phyloP scores from a whole-genome alignment of 768 basidiomycete genomes.

The Auriscalpium orientale region DNA sequence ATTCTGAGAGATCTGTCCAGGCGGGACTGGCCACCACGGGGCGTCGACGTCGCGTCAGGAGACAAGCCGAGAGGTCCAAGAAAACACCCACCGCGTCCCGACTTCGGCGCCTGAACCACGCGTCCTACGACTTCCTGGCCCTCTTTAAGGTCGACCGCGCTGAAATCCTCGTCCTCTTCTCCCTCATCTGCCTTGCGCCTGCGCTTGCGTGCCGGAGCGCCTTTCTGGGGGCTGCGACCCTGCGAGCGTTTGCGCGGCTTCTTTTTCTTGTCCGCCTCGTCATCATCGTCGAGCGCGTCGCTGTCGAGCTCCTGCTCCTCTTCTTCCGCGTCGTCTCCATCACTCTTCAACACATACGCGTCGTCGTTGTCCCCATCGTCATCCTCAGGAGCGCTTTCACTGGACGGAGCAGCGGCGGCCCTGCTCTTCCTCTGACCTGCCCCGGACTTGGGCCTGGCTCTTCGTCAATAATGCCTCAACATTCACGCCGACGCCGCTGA shows the following conservation, averaged over 20 bases:
- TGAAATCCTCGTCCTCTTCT: slow-evolving; percentile 34
- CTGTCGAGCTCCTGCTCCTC: slow-evolving; percentile 23
- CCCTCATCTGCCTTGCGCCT: slow-evolving; percentile 30
- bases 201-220: slow-evolving; percentile 10
- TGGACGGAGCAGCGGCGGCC: no score
- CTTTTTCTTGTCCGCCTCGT: slow-evolving; percentile 20
- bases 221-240: slow-evolving; percentile 9
- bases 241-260: slow-evolving; percentile 16
- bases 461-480: no score
- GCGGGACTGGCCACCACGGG: slow-evolving; percentile 45
- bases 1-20: slow-evolving; percentile 82
- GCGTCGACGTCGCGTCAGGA: background rate
- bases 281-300: slow-evolving; percentile 30
- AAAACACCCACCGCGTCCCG: slow-evolving; percentile 57
- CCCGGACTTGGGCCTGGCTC: no score
- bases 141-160: slow-evolving; percentile 43
- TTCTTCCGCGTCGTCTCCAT: slow-evolving; percentile 16
- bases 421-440: no score
- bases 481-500: no score
- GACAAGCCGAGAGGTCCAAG: background rate
- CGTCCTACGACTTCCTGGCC: slow-evolving; percentile 67
- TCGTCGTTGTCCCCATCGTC: background rate
- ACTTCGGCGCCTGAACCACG: slow-evolving; percentile 75
- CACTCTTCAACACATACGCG: background rate
- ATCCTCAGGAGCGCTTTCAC: background rate